Conservation (phyloP, 2,329 filamentous ascomycete species). For the Bipolaris zeicola region DNA sequence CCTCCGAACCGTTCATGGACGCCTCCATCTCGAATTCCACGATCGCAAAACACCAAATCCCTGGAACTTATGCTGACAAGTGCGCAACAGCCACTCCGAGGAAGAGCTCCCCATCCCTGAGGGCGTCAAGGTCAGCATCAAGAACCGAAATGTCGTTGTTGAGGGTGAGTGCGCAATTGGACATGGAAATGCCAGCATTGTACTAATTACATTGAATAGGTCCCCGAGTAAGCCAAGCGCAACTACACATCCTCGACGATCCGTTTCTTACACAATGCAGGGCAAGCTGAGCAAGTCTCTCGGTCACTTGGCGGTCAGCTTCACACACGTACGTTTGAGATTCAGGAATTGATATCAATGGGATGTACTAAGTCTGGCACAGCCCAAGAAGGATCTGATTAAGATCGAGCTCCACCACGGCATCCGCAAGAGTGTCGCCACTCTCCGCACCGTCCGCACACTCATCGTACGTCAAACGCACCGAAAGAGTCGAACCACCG, state of each 20-base stretch:
- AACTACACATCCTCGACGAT: conserved; percentile 11
- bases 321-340: conserved; percentile 64
- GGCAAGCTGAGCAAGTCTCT: conserved; percentile 98
- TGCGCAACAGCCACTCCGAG: conserved; percentile 72
- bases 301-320: conserved; percentile 94
- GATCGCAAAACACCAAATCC: conserved; percentile 19
- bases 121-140: conserved; percentile 97
- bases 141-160: conserved; percentile 94
- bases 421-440: conserved; percentile 94
- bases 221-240: conserved; percentile 38
- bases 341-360: not conserved
- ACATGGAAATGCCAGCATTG: conserved; percentile 9
- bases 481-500: not conserved
- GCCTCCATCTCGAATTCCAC: conserved; percentile 17
- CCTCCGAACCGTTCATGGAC: conserved; percentile 20
- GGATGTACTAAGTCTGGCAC: conserved; percentile 25
- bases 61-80: conserved; percentile 38
- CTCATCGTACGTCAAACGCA: conserved; percentile 66
- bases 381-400: conserved; percentile 81
- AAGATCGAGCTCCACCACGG: conserved; percentile 99
- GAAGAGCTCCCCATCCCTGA: conserved; percentile 95
- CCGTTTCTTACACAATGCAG: conserved; percentile 48
- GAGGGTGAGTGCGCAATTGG: conserved; percentile 74
- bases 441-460: conserved; percentile 96
- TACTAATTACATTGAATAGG: conserved; percentile 30